Evolutionary conservation across 1,139 yeast genomes (phyloP), one percentile per base, ranked within the genome.

Genomic region (Yamadazyma jaroonii): DNA sequence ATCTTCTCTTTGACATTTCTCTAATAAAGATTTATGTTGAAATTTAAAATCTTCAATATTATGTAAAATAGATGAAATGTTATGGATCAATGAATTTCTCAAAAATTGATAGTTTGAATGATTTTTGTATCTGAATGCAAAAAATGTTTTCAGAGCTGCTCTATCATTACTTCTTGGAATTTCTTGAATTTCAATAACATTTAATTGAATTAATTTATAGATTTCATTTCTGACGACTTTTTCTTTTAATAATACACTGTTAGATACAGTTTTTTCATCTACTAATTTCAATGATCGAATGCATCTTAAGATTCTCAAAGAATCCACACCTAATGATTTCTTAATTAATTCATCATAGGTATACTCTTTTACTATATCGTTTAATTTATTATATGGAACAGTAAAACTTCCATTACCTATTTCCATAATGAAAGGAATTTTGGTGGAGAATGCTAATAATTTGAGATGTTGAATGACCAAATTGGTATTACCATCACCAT

Each of bases 131-230:
- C 88, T 77, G 72, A 88, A 92, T 33, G 92, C 72, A 54, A 80
- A 92, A 32, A 84, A 84, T 1, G 97, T 84, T 49, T 95, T 80
- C 30, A 88, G 81, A 0, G 97, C 96, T 2, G 96, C 92, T 46
- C 98, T 74, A 57, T 90, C 97, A 24, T 82, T 84, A 25, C 95
- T 84, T 53, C 94, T 77, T 7, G 98, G 97, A 24, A 92, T 85
- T 63, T 94, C 98, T 59, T 92, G 97, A 32, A 84, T 73, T 56
- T 84, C 89, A 20, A 83, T 62, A 12, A 81, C 69, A 48, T 82
- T 81, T 48, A 77, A 70, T 36, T 72, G 74, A 14, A 81, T 65
- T 36, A 84, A 58, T 31, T 72, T 72, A 38, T 79, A 74, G 28
- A 83, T 59, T 37, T 81, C 77, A 32, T 77, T 79, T 43, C 96